Evolutionary conservation across 192 early-diverging fungal genomes (phyloP), one percentile per base, ranked within the genome.

Genomic region (Funneliformis mosseae): DNA sequence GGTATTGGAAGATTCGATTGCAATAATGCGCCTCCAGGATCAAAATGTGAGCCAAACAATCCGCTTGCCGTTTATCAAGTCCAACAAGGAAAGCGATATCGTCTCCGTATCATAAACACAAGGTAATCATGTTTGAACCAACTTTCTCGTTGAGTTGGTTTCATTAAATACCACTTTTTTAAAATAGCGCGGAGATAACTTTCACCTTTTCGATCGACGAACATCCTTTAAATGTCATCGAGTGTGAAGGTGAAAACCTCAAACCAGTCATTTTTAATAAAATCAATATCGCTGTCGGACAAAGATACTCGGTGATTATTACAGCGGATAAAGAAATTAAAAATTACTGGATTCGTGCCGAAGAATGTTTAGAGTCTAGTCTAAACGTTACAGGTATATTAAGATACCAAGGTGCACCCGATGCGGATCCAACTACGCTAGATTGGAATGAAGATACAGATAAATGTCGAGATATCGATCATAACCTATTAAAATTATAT

Each of bases 41-140:
- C 18, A 5, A 21, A 21, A 21, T 70, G 68, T 9, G 23, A 16
- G 4, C 68, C 41, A 21, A 33, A 70, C 21, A 42, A 43, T 8
- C 21, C 18, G 43, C 12, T 43, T 12, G 68, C 68, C 4, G 41
- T 9, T 4, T 70, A 70, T 23, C 3, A 1, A 8, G 42, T 70
- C 11, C 4, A 70, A 70, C 42, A 70, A 42, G 92, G 92, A 66
- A 94, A 92, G 83, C 92, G 89, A 7, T 95, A 95, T 83, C 90
- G 93, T 28, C 75, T 96, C 69, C 91, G 95, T 10, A 67, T 96
- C 43, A 91, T 96, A 85, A 92, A 91, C 80, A 93, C 92, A 88
- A 21, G 50, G 50, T 55, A 55, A 55, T 48, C 6, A 12, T 48
- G 11, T 9, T 14, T 16, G 3, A 55, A 55, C 18, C 21, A 6